A percentile compares a stretch with the other conserved stretches of the same genome.
Evolutionary conservation across 805 yeast species (phyloP).

Genomic region (Tanozyma kutaoensis): DNA sequence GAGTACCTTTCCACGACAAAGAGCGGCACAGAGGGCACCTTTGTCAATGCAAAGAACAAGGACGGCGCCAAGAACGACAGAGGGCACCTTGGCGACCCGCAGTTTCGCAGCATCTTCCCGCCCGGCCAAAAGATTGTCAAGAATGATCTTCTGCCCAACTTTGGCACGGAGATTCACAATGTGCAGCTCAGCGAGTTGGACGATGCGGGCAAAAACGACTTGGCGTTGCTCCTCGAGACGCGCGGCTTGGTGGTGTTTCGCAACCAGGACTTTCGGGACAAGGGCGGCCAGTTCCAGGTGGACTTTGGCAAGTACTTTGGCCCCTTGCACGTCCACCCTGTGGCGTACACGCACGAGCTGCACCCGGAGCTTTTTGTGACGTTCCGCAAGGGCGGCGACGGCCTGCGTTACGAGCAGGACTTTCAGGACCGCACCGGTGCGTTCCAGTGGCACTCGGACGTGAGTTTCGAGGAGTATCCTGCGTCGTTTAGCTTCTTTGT

Average conservation of each 20-base stretch:
- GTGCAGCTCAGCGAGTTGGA: constrained; percentile 12
- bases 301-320: constrained; percentile 13
- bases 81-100: constrained; percentile 13
- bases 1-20: constrained; percentile 8
- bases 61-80: constrained; percentile 12
- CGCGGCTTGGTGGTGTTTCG: constrained; percentile 14
- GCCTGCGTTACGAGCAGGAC: constrained; percentile 5
- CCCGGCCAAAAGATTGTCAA: constrained; percentile 4
- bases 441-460: constrained; percentile 12
- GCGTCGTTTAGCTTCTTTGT: constrained; percentile 12
- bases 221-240: constrained; percentile 12
- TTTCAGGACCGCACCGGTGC: constrained; percentile 5
- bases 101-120: constrained; percentile 8
- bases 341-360: constrained; percentile 8
- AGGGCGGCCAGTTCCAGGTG: constrained; percentile 10
- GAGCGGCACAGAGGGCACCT: constrained; percentile 8
- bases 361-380: constrained; percentile 12
- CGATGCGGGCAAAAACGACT: constrained; percentile 13
- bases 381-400: constrained; percentile 11
- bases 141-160: constrained; percentile 11
- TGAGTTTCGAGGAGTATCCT: constrained; percentile 13
- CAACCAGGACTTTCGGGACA: constrained; percentile 13
- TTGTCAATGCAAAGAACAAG: constrained; percentile 7
- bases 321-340: constrained; percentile 14
- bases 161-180: constrained; percentile 13